Evolutionary conservation across 257 asterid species (phyloP), one percentile per base, ranked within the genome.

Genomic region (Schizonepeta tenuifolia): DNA sequence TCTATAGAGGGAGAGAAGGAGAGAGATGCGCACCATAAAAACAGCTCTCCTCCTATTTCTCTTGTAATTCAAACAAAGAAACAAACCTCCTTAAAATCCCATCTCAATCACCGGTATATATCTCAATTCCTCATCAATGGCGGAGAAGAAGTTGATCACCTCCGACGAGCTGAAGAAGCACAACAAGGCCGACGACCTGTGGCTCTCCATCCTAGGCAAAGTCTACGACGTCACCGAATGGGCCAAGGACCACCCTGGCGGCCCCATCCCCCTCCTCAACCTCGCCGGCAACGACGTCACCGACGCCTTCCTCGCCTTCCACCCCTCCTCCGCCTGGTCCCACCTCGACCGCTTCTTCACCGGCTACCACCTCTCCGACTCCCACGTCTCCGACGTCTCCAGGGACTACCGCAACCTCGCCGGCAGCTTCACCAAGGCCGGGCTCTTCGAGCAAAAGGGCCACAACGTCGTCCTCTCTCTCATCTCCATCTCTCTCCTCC

Each of bases 121-220:
- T n/a, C n/a, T n/a, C n/a, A n/a, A 28, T 3, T 65, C 49, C 10
- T 51, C 73, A 31, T 28, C 72, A 75, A 85, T 83, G 87, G 85
- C 78, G 51, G 54, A 31, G 51, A 75, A 67, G 80, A 83, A 75
- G 33, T 77, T 77, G 76, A 79, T 86, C 0, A 77, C 86, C 1
- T 69, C 83, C 4, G 88, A 81, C 20, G 88, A 83, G 70, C 71
- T 86, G 60, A 79, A 77, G 79, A 79, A 82, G 78, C 88, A 83
- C 78, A 79, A 35, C 67, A 68, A 64, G 35, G 33, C 75, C 2
- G 79, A 70, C 3, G 88, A 86, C 22, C 71, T 86, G 43, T 86
- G 88, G 91, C 51, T 86, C 1, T 83, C 91, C 7, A 82, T 86
- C 78, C 88, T 83, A 62, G 91, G 91, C 5, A 86, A 80, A 17